A percentile compares a stretch with the other conserved stretches of the same genome.
These are phyloP conservation scores for Stachybotrys chartarum DNA, from an alignment of 2,329 filamentous ascomycete genomes.

Conservation along the genomic window DNA sequence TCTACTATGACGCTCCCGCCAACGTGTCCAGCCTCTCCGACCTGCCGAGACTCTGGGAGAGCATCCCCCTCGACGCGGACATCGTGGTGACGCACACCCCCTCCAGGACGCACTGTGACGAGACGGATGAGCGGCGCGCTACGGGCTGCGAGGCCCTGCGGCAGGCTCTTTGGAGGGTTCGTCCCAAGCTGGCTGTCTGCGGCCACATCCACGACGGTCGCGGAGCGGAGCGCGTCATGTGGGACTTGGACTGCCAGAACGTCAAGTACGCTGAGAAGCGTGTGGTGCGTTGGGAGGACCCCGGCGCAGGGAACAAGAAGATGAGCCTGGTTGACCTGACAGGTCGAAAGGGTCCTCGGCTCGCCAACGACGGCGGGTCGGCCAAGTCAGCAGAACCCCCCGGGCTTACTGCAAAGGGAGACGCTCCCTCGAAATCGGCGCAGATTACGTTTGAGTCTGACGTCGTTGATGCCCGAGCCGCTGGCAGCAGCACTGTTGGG, in stretches of 20 bases:
- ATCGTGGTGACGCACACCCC: slow-evolving; percentile 68
- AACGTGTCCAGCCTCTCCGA: slow-evolving; percentile 8
- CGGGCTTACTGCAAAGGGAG: not conserved
- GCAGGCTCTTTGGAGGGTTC: slow-evolving; percentile 49
- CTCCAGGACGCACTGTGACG: slow-evolving; percentile 52
- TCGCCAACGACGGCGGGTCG: slow-evolving; percentile 38
- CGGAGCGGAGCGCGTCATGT: slow-evolving; percentile 55
- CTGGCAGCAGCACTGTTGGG: slow-evolving; percentile 14
- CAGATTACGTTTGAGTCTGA: slow-evolving; percentile 6
- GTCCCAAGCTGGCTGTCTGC: slow-evolving; percentile 59
- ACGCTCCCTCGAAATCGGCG: not conserved
- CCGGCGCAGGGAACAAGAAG: slow-evolving; percentile 46
- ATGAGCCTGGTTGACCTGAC: slow-evolving; percentile 58
- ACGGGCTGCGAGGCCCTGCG: slow-evolving; percentile 56
- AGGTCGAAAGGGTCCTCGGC: slow-evolving; percentile 26
- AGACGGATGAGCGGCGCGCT: slow-evolving; percentile 26
- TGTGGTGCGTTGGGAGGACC: slow-evolving; percentile 49
- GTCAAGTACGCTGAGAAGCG: slow-evolving; percentile 36
- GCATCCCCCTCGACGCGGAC: slow-evolving; percentile 54
- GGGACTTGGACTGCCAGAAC: slow-evolving; percentile 40
- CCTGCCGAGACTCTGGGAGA: slow-evolving; percentile 47
- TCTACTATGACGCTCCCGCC: slow-evolving; percentile 45
- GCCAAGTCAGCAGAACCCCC: slow-evolving; percentile 1
- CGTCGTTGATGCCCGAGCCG: slow-evolving; percentile 11
- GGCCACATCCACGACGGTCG: slow-evolving; percentile 66